phyloP scores from a whole-genome alignment of 2,329 filamentous ascomycete species.

The Nemania bipapillata region DNA sequence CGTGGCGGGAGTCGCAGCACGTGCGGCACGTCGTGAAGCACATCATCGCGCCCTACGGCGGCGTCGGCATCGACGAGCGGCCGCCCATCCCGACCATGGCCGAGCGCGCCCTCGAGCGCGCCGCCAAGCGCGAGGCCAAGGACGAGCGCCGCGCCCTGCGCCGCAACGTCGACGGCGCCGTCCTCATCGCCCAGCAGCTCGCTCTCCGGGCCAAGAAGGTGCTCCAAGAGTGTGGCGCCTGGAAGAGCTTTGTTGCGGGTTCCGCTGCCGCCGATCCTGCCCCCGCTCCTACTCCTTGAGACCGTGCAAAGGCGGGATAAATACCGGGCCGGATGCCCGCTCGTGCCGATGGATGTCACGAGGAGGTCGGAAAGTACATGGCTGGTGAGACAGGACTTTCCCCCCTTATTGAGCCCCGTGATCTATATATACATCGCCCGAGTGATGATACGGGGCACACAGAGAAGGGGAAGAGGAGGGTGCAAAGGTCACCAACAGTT shows the following conservation, averaged over 20 bases:
- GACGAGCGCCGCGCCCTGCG: slow-evolving; percentile 37
- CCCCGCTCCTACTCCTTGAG: background rate
- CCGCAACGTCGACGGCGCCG: slow-evolving; percentile 8
- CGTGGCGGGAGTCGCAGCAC: slow-evolving; percentile 71
- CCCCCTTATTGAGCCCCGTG: too few relatives aligned
- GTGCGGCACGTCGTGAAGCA: slow-evolving; percentile 79
- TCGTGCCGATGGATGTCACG: too few relatives aligned
- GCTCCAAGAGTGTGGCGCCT: background rate
- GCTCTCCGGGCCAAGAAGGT: slow-evolving; percentile 1
- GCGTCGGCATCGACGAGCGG: slow-evolving; percentile 67
- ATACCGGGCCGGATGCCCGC: too few relatives aligned
- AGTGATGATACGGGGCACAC: background rate
- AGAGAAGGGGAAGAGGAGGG: background rate
- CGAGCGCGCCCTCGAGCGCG: slow-evolving; percentile 68
- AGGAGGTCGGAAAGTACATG: background rate
- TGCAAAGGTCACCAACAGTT: background rate
- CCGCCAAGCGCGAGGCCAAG: slow-evolving; percentile 39
- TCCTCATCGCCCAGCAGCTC: background rate
- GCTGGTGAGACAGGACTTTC: background rate
- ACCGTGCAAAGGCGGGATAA: too few relatives aligned
- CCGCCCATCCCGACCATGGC: slow-evolving; percentile 73
- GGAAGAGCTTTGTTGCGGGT: background rate
- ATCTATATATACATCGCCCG: background rate
- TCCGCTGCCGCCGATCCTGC: background rate
- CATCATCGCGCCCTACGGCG: slow-evolving; percentile 76